Conservation (phyloP, 169 alveolate species). For the Plasmodium sp. region DNA sequence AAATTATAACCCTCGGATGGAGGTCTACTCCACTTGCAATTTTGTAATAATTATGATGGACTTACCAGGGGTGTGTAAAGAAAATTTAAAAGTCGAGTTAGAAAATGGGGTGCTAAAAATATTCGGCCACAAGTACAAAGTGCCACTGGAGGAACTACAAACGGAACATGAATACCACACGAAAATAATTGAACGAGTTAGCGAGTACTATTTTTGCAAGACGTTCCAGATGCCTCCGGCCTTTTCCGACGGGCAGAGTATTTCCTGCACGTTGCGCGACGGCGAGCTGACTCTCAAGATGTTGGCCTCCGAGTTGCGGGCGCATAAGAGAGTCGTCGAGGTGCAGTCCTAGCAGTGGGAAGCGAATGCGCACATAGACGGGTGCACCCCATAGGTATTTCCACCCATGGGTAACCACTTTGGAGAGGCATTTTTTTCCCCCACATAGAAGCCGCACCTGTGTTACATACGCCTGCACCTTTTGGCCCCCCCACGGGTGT, state of each 20-base stretch:
- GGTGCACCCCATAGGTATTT: too few species aligned
- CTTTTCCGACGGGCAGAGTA: slow-evolving; percentile 59
- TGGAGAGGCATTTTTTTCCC: background rate
- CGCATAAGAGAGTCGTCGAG: slow-evolving; percentile 43
- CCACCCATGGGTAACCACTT: background rate
- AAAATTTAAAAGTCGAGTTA: slow-evolving; percentile 51
- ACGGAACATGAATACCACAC: slow-evolving; percentile 56
- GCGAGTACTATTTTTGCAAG: slow-evolving; percentile 61
- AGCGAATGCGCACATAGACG: background rate
- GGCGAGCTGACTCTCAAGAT: slow-evolving; percentile 63
- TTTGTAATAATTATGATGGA: slow-evolving; percentile 69
- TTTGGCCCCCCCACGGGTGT: background rate
- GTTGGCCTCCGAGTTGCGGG: slow-evolving; percentile 40
- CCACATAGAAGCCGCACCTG: background rate
- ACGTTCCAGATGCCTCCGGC: slow-evolving; percentile 72
- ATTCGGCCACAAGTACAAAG: slow-evolving; percentile 53
- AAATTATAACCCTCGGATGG: slow-evolving; percentile 60
- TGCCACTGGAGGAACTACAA: slow-evolving; percentile 52
- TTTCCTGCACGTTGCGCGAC: slow-evolving; percentile 52
- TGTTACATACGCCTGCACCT: background rate
- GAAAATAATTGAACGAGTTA: slow-evolving; percentile 64
- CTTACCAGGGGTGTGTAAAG: slow-evolving; percentile 55
- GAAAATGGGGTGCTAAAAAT: slow-evolving; percentile 68
- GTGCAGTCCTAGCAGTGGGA: background rate
- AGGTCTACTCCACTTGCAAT: slow-evolving; percentile 54